Percentiles rank a stretch among this genome's conserved stretches.
Evolutionary conservation across 83 land plant species (phyloP).

Genomic region (Picea engelmannii): DNA sequence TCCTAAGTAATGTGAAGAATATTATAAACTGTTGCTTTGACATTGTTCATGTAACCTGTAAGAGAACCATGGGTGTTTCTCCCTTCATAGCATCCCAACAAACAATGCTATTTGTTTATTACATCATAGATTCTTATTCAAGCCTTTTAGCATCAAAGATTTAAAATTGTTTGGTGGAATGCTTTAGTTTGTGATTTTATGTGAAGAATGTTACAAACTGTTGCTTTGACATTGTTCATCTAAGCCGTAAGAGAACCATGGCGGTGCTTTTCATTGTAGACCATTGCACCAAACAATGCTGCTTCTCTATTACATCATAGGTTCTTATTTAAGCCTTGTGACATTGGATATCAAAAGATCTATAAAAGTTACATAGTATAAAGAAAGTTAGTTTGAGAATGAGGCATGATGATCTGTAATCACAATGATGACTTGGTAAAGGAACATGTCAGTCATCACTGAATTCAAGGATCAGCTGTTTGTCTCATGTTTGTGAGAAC

Average conservation of each 20-base stretch:
- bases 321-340: background rate
- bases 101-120: background rate
- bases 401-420: too few relatives aligned
- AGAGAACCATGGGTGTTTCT: background rate
- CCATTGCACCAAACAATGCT: background rate
- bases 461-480: background rate
- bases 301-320: background rate
- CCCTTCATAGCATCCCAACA: background rate
- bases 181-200: too few relatives aligned
- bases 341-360: background rate
- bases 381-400: too few relatives aligned
- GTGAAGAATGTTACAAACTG: too few relatives aligned
- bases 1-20: background rate
- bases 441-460: too few relatives aligned
- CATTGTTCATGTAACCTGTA: background rate
- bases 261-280: background rate
- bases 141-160: background rate
- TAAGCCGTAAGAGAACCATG: background rate
- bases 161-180: too few relatives aligned
- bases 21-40: background rate
- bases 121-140: background rate
- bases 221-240: background rate
- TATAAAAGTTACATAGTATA: too few relatives aligned
- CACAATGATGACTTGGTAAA: too few relatives aligned
- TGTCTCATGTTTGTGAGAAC: background rate